Percentiles rank a stretch among this genome's conserved stretches.
Conservation (phyloP, 169 alveolate genomes). For the Ichthyophthirius multifiliis region DNA sequence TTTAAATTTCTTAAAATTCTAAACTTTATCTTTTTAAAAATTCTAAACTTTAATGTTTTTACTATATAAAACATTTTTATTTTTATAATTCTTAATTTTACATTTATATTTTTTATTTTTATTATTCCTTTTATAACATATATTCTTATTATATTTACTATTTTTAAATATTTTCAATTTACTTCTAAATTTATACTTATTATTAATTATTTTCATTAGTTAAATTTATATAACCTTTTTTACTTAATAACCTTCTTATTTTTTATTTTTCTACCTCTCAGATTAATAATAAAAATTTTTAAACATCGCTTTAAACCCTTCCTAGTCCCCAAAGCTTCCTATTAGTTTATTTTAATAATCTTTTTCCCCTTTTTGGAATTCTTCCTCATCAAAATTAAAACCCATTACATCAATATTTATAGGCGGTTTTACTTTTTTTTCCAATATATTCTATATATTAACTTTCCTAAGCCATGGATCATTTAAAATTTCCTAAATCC, state of each 20-base stretch:
- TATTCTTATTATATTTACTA: too few species aligned
- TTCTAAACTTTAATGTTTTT: too few species aligned
- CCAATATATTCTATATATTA: conserved; percentile 15
- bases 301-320: neutral
- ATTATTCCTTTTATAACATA: too few species aligned
- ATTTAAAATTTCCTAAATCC: conserved; percentile 43
- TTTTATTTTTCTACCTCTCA: neutral
- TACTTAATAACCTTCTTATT: neutral
- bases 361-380: conserved; percentile 31
- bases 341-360: conserved; percentile 18
- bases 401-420: conserved; percentile 31
- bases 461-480: conserved; percentile 50
- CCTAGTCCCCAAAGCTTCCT: neutral
- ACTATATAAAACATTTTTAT: too few species aligned
- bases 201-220: too few species aligned
- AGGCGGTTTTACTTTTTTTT: conserved; percentile 35
- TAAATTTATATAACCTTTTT: too few species aligned
- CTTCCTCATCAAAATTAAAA: conserved; percentile 40
- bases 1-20: too few species aligned
- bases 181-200: too few species aligned
- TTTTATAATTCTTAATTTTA: too few species aligned
- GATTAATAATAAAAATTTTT: conserved; percentile 13
- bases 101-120: too few species aligned
- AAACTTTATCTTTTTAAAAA: too few species aligned
- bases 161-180: too few species aligned